Evolutionary conservation across 495 filamentous ascomycete species (phyloP).

Genomic region (Penicillium manginii): DNA sequence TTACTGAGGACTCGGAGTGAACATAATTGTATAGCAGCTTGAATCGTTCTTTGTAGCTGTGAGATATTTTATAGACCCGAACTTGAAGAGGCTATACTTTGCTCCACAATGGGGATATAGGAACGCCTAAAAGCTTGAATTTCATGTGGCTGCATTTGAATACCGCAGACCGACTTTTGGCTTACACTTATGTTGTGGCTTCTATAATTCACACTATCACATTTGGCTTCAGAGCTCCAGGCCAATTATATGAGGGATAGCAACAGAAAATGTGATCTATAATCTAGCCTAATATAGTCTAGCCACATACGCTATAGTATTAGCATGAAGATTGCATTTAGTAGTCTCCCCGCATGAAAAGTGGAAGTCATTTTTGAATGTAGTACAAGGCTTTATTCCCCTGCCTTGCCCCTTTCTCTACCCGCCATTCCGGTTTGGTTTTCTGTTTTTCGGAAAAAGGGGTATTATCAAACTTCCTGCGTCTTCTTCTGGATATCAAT

Average conservation of each 20-base stretch:
- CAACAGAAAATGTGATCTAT: neutral
- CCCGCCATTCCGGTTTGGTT: neutral
- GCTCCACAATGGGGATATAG: neutral
- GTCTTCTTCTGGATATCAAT: no score
- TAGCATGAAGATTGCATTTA: neutral
- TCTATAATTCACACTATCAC: neutral
- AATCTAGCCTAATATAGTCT: neutral
- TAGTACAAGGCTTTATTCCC: neutral
- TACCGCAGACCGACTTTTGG: neutral
- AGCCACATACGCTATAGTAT: neutral
- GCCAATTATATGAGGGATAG: neutral
- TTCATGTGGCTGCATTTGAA: neutral
- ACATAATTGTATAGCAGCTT: neutral
- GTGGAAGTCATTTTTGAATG: neutral
- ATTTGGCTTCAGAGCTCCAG: neutral
- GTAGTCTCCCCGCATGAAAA: neutral
- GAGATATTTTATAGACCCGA: neutral
- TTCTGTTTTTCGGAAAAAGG: neutral
- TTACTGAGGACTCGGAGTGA: neutral
- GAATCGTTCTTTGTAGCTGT: neutral
- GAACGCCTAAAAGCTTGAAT: neutral
- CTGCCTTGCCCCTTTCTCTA: neutral
- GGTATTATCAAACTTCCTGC: no score
- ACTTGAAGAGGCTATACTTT: neutral
- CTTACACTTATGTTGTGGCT: neutral